Evolutionary conservation across 345 rosid genomes (phyloP), one percentile per base, ranked within the genome.

Genomic region (Populus davidiana): DNA sequence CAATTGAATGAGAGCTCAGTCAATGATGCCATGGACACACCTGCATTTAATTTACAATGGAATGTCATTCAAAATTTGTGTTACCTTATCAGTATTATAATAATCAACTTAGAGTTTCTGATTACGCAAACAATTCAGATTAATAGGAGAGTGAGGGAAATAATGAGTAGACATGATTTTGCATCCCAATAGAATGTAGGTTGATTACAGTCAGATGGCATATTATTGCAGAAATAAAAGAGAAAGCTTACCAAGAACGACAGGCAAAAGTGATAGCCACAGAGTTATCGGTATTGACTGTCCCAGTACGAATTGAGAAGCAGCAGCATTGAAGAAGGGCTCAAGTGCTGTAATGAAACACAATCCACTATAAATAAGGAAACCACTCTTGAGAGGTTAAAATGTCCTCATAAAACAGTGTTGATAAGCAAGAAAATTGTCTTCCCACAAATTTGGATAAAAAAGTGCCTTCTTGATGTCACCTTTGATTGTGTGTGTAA

Each of bases 281-380:
- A 96, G 87, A 74, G 97, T 78, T 1, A 92, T 8, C 8, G 99
- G 98, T 38, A 96, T 93, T 11, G 86, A 65, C 75, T 96, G 99
- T 76, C 99, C 99, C 6, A 96, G 88, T 73, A 96, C 5, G 78
- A 93, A 96, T 13, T 96, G 98, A 43, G 99, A 93, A 84, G 99
- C 97, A 78, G 96, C 88, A 52, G 98, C 99, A 50, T 93, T 96
- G 88, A 96, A 96, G 91, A 93, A 96, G 20, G 99, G 99, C 88
- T 96, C 99, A 17, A 96, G 97, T 5, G 98, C 99, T 96, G 92
- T 63, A 81, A 83, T 29, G 27, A 77, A 76, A 78, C 21, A 43
- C 59, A 43, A 74, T 67, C 12, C 29, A 61, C 74, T 23, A 23
- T 23, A 59, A 39, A 27, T 50, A 21, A 74, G 47, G 62, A 73